Base-by-base conservation (phyloP, 2,329 filamentous ascomycete genomes). In the Hypoxylon sp. region DNA sequence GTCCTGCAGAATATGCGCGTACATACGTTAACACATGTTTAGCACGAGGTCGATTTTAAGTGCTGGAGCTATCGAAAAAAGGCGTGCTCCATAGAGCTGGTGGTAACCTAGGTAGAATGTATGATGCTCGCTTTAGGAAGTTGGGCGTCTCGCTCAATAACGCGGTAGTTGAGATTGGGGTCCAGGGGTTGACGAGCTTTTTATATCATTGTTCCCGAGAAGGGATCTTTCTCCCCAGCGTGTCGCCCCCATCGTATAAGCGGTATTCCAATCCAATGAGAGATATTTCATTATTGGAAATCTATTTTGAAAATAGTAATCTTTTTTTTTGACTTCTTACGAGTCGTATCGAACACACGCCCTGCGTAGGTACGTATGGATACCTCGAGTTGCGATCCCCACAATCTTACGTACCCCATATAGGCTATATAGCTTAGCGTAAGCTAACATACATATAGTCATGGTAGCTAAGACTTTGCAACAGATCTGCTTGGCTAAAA, bases 91-190 rank as follows among this genome's bases (percentile, higher is more conserved):
- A 37, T 48, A 50, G 17, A 13, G 14, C 6, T 19, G 8, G 22
- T 19, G 29, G 22, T 11, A 22, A 22, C 19, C 19, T 22, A 22
- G 19, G 19, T 22, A 22, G 19, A 22, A 22, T 22, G 19, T 22
- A 22, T 22, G 3, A 22, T 22, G 11, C 42, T 39, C 37, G 17
- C 26, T 24, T 37, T 55, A n/a, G 51, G 29, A 48, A 50, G 33
- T 33, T 42, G 47, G 51, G 39, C 50, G 56, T 59, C 51, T 60
- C 56, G 56, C 56, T 50, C 46, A 19, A 48, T 22, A 35, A 59
- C 22, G 33, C 35, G 22, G 47, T n/a, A 50, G 8, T 51, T 51
- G 22, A 37, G 39, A 35, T 19, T 42, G 47, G 56, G 35, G 42
- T 51, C 56, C 56, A 24, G 42, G 55, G 46, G 22, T 22, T 33